Conservation (phyloP, 1,139 yeast species). For the Geotrichum phurueaensis region DNA sequence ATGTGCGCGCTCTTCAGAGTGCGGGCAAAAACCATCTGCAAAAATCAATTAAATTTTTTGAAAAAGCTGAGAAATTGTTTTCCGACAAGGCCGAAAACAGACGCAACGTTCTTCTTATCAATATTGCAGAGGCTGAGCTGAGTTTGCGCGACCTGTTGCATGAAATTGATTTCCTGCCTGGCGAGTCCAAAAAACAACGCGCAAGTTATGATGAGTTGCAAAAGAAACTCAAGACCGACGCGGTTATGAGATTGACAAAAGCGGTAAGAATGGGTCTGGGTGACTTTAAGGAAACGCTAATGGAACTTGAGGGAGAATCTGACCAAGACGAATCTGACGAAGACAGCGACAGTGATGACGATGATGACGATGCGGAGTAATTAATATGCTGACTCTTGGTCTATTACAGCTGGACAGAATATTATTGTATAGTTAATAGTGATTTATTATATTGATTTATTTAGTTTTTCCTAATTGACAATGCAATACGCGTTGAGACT, state of each 20-base stretch:
- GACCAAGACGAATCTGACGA: background rate
- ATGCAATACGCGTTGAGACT: no score
- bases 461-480: no score
- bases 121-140: slow-evolving; percentile 76
- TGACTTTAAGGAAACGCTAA: slow-evolving; percentile 32
- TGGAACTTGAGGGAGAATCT: slow-evolving; percentile 21
- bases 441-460: no score
- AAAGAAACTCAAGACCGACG: slow-evolving; percentile 59
- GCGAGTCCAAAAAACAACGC: background rate
- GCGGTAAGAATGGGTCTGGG: slow-evolving; percentile 36
- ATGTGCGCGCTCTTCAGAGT: slow-evolving; percentile 41
- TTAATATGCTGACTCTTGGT: background rate
- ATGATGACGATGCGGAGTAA: background rate
- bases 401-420: no score
- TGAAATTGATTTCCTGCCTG: background rate
- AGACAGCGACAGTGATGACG: background rate
- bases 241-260: slow-evolving; percentile 41
- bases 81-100: slow-evolving; percentile 54
- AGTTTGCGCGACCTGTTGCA: slow-evolving; percentile 58
- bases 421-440: no score
- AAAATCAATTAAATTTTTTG: slow-evolving; percentile 54
- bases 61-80: slow-evolving; percentile 53
- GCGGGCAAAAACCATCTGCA: slow-evolving; percentile 47
- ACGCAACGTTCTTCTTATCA: slow-evolving; percentile 68
- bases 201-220: background rate